Conservation (phyloP, 2,329 filamentous ascomycete species). For the Cadophora sp. region DNA sequence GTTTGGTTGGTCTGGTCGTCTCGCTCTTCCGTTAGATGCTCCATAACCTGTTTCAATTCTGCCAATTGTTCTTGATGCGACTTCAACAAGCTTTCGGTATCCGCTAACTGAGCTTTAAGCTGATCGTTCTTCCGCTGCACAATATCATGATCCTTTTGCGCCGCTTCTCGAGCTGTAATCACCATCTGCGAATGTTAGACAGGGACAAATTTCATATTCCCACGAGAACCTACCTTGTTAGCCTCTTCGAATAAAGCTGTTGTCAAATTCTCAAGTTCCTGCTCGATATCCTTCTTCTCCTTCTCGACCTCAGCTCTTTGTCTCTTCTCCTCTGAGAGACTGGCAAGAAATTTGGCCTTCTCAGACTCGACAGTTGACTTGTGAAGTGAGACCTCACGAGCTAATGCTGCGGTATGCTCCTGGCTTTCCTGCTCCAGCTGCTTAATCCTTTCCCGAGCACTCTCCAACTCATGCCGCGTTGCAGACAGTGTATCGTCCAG, state of each 20-base stretch:
- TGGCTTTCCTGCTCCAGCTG: slow-evolving; percentile 67
- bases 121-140: slow-evolving; percentile 87
- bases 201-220: slow-evolving; percentile 50
- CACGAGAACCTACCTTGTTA: slow-evolving; percentile 68
- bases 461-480: slow-evolving; percentile 82
- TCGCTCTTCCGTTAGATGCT: slow-evolving; percentile 77
- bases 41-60: slow-evolving; percentile 91
- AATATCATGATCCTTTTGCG: slow-evolving; percentile 81
- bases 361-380: slow-evolving; percentile 78
- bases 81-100: slow-evolving; percentile 83
- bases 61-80: slow-evolving; percentile 93
- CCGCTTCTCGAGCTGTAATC: slow-evolving; percentile 86
- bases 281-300: slow-evolving; percentile 88
- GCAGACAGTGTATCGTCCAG: slow-evolving; percentile 88
- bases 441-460: slow-evolving; percentile 69
- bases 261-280: slow-evolving; percentile 89
- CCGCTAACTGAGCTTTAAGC: slow-evolving; percentile 81
- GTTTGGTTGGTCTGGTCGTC: slow-evolving; percentile 78
- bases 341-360: slow-evolving; percentile 63
- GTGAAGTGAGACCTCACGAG: slow-evolving; percentile 77
- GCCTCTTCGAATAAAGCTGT: slow-evolving; percentile 97
- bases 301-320: slow-evolving; percentile 71
- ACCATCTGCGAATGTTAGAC: slow-evolving; percentile 93
- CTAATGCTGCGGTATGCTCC: slow-evolving; percentile 73
- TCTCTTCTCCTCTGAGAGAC: slow-evolving; percentile 69